A percentile compares a stretch with the other conserved stretches of the same genome.
phyloP scores from a whole-genome alignment of 805 yeast species.

The Lipomyces oligophaga region DNA sequence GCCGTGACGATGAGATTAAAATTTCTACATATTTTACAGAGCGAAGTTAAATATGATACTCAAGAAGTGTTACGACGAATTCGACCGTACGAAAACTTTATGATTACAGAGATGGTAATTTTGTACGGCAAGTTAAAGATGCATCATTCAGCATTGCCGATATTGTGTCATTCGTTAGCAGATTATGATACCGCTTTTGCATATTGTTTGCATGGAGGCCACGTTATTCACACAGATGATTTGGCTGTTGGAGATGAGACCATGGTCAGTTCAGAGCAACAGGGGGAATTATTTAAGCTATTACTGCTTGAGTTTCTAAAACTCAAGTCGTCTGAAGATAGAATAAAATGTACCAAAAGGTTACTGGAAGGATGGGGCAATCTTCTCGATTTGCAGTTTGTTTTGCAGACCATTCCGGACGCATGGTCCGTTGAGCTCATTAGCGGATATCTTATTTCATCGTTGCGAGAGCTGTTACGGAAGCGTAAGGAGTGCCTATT shows the following conservation, averaged over 20 bases:
- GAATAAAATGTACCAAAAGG: slow-evolving; percentile 30
- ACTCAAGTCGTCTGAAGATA: slow-evolving; percentile 25
- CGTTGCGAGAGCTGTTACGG: slow-evolving; percentile 22
- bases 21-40: slow-evolving; percentile 29
- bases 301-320: slow-evolving; percentile 33
- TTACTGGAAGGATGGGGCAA: slow-evolving; percentile 35
- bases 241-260: slow-evolving; percentile 5
- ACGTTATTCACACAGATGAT: slow-evolving; percentile 23
- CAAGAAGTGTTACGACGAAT: slow-evolving; percentile 30
- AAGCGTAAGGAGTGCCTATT: slow-evolving; percentile 23
- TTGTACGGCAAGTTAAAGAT: slow-evolving; percentile 33
- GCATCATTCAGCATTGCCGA: slow-evolving; percentile 36
- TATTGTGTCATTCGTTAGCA: slow-evolving; percentile 34
- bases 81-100: slow-evolving; percentile 32
- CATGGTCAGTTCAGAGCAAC: slow-evolving; percentile 21
- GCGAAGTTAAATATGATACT: slow-evolving; percentile 31
- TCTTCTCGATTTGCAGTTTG: slow-evolving; percentile 33
- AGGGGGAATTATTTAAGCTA: slow-evolving; percentile 31
- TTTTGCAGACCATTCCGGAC: slow-evolving; percentile 33
- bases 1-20: slow-evolving; percentile 31
- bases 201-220: slow-evolving; percentile 35
- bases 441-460: slow-evolving; percentile 30
- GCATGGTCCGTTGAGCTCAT: slow-evolving; percentile 37
- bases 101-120: slow-evolving; percentile 37
- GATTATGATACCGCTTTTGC: slow-evolving; percentile 39